Percentiles rank a stretch among this genome's conserved stretches.
phyloP scores from a whole-genome alignment of 2,329 filamentous ascomycete species.

The Capronia epimyces region DNA sequence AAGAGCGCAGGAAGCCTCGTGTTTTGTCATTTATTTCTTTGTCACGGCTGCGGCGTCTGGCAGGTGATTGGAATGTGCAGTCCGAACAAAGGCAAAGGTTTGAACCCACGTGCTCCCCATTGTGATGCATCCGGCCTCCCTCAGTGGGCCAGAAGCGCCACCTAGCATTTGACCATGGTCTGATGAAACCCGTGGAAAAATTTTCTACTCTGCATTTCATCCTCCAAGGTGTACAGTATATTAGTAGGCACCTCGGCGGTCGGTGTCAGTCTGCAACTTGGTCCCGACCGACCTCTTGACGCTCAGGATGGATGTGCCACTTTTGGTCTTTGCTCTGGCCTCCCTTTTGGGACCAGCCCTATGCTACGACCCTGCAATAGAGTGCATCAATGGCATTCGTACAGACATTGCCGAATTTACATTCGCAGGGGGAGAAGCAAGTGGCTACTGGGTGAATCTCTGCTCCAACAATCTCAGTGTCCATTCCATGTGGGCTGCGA shows the following conservation, averaged over 20 bases:
- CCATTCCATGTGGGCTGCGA: constrained; percentile 36
- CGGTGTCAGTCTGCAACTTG: neutral
- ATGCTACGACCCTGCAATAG: neutral
- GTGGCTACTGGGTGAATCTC: constrained; percentile 10
- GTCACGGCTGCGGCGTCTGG: neutral
- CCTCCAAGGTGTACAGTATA: neutral
- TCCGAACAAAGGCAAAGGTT: neutral
- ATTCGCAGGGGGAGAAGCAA: constrained; percentile 6
- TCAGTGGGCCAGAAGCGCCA: neutral
- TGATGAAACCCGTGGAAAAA: neutral
- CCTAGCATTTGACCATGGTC: neutral
- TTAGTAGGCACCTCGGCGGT: neutral
- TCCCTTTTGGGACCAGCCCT: neutral
- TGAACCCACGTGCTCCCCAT: neutral
- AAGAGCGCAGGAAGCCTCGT: neutral
- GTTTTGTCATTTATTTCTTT: neutral
- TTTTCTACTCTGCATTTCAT: neutral
- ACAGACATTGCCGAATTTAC: constrained; percentile 12
- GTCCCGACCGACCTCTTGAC: neutral
- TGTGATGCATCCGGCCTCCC: neutral
- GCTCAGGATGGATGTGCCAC: constrained; percentile 6
- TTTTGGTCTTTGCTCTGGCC: constrained; percentile 2
- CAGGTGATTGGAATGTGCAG: neutral
- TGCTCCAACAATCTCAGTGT: constrained; percentile 35
- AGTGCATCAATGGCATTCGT: constrained; percentile 12